Base-by-base conservation (phyloP, 495 filamentous ascomycete genomes). In the Podospora bellae-mahoneyi region DNA sequence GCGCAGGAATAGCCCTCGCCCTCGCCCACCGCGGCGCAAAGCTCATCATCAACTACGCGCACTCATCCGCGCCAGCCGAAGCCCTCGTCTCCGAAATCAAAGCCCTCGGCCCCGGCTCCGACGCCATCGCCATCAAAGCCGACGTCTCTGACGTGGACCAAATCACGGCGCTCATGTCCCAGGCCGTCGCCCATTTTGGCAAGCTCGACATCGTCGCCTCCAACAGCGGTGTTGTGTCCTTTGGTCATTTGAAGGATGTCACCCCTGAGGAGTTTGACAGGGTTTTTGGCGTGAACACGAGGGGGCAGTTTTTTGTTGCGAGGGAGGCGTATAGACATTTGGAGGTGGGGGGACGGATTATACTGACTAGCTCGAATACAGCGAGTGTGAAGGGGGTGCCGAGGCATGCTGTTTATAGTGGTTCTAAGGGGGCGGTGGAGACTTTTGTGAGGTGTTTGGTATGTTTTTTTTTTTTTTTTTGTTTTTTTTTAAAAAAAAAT, bases 261-360 rank as follows among this genome's bases (percentile, higher is more conserved):
- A 92, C 91, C 1, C 83, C 87, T 62, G 89, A 88, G 72, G 87
- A 90, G 71, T 94, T 89, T 82, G 91, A 94, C 78, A 82, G 84
- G 54, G 88, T 94, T 64, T 92, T 94, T 81, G 86, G 86, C 77
- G 77, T 94, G 66, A 96, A 96, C 80, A 86, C 85, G 3, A 85
- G 90, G 1, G 92, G 86, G 1, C 92, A 94, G 78, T 94, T 93
- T 84, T 93, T 94, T 80, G 88, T 92, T 57, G 88, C 87, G 64
- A 86, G 88, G 75, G 84, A 89, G 78, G 89, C 85, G 5, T 88
- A 87, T 76, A 85, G 84, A 78, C 80, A 90, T 76, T 80, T 88
- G 74, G 78, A 79, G 68, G 80, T 86, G 56, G 86, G 86, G 58
- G 88, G 87, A 62, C 82, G 87, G 71, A 82, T 90, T 74, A 85